phyloP scores from a whole-genome alignment of 176 grass and related monocot genomes.

The Luzula sylvatica region DNA sequence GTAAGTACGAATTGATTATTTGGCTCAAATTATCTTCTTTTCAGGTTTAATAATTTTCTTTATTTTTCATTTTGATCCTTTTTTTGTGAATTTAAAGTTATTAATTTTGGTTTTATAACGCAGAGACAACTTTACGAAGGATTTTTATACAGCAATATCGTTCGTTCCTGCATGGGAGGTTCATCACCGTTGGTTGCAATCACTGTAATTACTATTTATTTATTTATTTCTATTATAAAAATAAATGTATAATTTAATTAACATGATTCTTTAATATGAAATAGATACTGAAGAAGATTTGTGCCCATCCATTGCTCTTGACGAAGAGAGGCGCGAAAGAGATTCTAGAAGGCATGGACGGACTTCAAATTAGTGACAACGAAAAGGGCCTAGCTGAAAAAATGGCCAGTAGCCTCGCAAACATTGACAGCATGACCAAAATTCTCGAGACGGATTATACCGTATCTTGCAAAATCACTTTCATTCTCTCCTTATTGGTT shows the following conservation, averaged over 20 bases:
- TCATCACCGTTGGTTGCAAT: constrained; percentile 67
- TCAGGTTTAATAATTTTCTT: constrained; percentile 49
- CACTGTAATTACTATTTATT: constrained; percentile 38
- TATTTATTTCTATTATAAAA: too few relatives aligned
- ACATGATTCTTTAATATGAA: background rate
- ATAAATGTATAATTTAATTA: too few relatives aligned
- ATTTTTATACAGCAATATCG: constrained; percentile 70
- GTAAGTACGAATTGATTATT: constrained; percentile 75
- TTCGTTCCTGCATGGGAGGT: constrained; percentile 31
- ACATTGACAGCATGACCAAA: constrained; percentile 44
- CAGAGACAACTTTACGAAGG: constrained; percentile 92
- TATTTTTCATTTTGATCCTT: too few relatives aligned
- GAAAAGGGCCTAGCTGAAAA: constrained; percentile 54
- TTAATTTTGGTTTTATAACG: constrained; percentile 18
- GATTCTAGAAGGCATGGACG: constrained; percentile 67
- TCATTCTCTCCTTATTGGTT: constrained; percentile 75
- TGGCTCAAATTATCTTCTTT: constrained; percentile 74
- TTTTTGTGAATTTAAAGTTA: too few relatives aligned
- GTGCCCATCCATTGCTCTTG: constrained; percentile 69
- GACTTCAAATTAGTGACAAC: too few relatives aligned
- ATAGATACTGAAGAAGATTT: constrained; percentile 93
- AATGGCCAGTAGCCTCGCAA: constrained; percentile 76
- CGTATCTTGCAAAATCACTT: constrained; percentile 84
- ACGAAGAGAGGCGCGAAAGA: constrained; percentile 66
- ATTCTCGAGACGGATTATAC: constrained; percentile 40